Percentiles rank a stretch among this genome's conserved stretches.
These are phyloP conservation scores for Ogataea allantospora DNA, from an alignment of 805 yeast genomes.

Conservation along the genomic window DNA sequence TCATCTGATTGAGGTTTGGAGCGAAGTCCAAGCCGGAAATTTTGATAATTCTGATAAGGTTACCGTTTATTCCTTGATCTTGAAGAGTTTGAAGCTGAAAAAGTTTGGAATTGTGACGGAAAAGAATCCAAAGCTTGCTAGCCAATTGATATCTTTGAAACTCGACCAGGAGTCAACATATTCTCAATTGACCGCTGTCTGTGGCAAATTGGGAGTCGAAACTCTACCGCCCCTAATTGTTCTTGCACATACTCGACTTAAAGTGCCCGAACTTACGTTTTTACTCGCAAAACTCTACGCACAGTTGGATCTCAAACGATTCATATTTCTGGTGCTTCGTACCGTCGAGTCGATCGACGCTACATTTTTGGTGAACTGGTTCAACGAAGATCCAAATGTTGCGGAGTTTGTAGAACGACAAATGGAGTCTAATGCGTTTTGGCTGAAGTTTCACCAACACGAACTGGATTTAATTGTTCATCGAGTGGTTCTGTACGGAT, in stretches of 20 bases:
- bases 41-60: slow-evolving; percentile 21
- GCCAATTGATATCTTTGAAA: slow-evolving; percentile 1
- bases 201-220: slow-evolving; percentile 3
- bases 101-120: slow-evolving; percentile 7
- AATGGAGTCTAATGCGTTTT: slow-evolving; percentile 17
- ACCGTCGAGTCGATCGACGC: slow-evolving; percentile 22
- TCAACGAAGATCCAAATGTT: slow-evolving; percentile 14
- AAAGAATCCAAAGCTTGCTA: slow-evolving; percentile 2
- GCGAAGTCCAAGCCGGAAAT: slow-evolving; percentile 22
- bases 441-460: slow-evolving; percentile 19
- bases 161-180: background rate
- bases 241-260: slow-evolving; percentile 12
- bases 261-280: slow-evolving; percentile 14
- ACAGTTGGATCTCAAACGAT: slow-evolving; percentile 15
- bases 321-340: slow-evolving; percentile 25
- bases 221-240: slow-evolving; percentile 3
- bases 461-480: slow-evolving; percentile 18
- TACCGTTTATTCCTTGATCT: slow-evolving; percentile 19
- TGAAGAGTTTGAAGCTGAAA: slow-evolving; percentile 14
- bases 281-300: slow-evolving; percentile 20
- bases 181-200: slow-evolving; percentile 2
- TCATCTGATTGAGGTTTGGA: slow-evolving; percentile 21
- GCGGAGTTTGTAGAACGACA: slow-evolving; percentile 12
- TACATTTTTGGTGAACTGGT: slow-evolving; percentile 13
- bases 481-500: slow-evolving; percentile 26